Evolutionary conservation across 768 basidiomycete species (phyloP).

Genomic region (Grammothele lineata): DNA sequence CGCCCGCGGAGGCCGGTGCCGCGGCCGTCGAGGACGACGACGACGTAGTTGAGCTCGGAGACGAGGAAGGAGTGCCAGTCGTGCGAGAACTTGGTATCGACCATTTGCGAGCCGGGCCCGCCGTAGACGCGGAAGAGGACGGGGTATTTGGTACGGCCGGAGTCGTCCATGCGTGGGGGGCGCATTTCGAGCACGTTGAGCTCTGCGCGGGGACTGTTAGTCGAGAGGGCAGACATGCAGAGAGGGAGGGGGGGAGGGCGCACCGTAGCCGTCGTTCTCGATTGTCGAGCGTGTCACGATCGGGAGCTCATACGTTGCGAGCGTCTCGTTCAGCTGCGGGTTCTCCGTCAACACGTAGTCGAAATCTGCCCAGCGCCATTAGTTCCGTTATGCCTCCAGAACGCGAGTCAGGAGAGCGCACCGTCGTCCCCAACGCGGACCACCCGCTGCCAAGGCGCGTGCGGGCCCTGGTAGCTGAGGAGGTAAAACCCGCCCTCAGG

Average conservation of each 20-base stretch:
- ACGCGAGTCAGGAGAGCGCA: slow-evolving; percentile 24
- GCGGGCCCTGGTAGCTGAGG: slow-evolving; percentile 74
- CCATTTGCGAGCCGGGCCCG: slow-evolving; percentile 82
- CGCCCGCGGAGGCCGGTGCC: slow-evolving; percentile 93
- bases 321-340: slow-evolving; percentile 54
- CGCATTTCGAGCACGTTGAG: slow-evolving; percentile 89
- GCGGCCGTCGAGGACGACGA: slow-evolving; percentile 87
- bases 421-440: slow-evolving; percentile 47
- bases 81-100: slow-evolving; percentile 58
- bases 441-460: slow-evolving; percentile 84
- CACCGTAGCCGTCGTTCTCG: slow-evolving; percentile 75
- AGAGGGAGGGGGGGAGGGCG: background rate
- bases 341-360: slow-evolving; percentile 72
- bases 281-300: slow-evolving; percentile 69
- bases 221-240: background rate
- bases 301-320: slow-evolving; percentile 67
- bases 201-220: slow-evolving; percentile 40
- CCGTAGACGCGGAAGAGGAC: slow-evolving; percentile 94
- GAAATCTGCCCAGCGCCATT: slow-evolving; percentile 40
- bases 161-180: slow-evolving; percentile 89
- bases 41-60: slow-evolving; percentile 74
- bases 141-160: slow-evolving; percentile 94
- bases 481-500: slow-evolving; percentile 84
- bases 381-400: background rate
- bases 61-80: slow-evolving; percentile 90